These are phyloP conservation scores for Penicillium sclerotigenum DNA, from an alignment of 2,329 filamentous ascomycete species.

Conservation along the genomic window DNA sequence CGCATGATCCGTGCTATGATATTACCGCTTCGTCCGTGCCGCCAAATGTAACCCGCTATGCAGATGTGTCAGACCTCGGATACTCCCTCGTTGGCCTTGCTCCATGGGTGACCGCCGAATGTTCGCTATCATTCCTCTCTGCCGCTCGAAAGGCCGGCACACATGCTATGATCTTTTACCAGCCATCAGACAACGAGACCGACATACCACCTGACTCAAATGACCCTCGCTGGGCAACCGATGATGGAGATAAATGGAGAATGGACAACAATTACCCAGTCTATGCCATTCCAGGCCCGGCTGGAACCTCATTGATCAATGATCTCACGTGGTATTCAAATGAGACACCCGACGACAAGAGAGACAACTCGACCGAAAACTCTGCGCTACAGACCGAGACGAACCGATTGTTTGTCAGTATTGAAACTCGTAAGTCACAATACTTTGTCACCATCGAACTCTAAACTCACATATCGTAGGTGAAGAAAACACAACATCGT, in stretches of 20 bases:
- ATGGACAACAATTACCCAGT: constrained; percentile 70
- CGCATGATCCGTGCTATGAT: constrained; percentile 60
- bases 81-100: constrained; percentile 78
- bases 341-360: constrained; percentile 55
- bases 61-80: constrained; percentile 62
- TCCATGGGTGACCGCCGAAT: constrained; percentile 76
- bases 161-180: constrained; percentile 57
- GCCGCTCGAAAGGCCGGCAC: constrained; percentile 60
- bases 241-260: constrained; percentile 70
- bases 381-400: constrained; percentile 5
- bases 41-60: constrained; percentile 67
- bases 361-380: constrained; percentile 27
- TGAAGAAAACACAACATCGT: constrained; percentile 41
- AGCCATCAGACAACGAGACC: constrained; percentile 46
- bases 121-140: constrained; percentile 69
- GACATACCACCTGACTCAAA: constrained; percentile 63
- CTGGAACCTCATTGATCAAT: constrained; percentile 66
- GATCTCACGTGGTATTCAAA: constrained; percentile 75
- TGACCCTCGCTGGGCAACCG: constrained; percentile 66
- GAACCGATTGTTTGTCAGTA: constrained; percentile 49
- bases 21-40: constrained; percentile 66
- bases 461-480: constrained; percentile 45
- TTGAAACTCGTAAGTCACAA: constrained; percentile 43
- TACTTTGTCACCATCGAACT: constrained; percentile 32
- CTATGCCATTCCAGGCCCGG: constrained; percentile 70